These are phyloP conservation scores for Thelonectria blattea DNA, from an alignment of 2,329 filamentous ascomycete genomes.

Conservation along the genomic window DNA sequence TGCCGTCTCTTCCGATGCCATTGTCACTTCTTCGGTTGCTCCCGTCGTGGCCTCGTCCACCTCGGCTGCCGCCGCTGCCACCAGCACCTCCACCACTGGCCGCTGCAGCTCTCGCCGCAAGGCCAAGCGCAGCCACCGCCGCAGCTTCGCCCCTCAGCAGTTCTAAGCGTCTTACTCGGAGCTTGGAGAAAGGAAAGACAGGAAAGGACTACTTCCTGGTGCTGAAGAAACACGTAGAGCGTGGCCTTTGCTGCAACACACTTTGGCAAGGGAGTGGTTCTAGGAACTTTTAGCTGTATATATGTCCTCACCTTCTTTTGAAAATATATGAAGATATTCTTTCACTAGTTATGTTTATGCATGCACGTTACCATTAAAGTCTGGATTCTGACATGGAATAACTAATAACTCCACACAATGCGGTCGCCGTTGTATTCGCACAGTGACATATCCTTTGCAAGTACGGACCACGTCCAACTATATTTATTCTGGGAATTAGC, in stretches of 20 bases:
- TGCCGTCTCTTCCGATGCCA: neutral
- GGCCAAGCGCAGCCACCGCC: constrained; percentile 34
- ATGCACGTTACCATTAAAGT: too few species aligned
- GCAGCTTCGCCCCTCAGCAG: constrained; percentile 27
- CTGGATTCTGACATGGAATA: too few species aligned
- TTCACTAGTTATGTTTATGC: neutral
- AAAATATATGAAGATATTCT: constrained; percentile 20
- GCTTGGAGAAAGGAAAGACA: neutral
- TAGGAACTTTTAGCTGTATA: constrained; percentile 39
- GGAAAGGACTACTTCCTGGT: constrained; percentile 7
- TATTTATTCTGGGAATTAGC: too few species aligned
- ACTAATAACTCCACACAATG: too few species aligned
- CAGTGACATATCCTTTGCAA: too few species aligned
- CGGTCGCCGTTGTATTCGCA: too few species aligned
- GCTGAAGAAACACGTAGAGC: constrained; percentile 24
- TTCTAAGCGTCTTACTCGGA: neutral
- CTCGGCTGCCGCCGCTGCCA: constrained; percentile 15
- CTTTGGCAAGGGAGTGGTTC: constrained; percentile 24
- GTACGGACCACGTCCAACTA: too few species aligned
- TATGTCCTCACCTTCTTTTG: constrained; percentile 34
- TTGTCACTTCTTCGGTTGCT: constrained; percentile 7
- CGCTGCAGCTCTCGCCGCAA: constrained; percentile 27
- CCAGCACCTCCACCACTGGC: neutral
- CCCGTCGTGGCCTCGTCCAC: constrained; percentile 17
- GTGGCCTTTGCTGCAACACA: constrained; percentile 23